Evolutionary conservation across 202 grass and related monocot species (phyloP).

Genomic region (Schoenoplectus tabernaemontani): DNA sequence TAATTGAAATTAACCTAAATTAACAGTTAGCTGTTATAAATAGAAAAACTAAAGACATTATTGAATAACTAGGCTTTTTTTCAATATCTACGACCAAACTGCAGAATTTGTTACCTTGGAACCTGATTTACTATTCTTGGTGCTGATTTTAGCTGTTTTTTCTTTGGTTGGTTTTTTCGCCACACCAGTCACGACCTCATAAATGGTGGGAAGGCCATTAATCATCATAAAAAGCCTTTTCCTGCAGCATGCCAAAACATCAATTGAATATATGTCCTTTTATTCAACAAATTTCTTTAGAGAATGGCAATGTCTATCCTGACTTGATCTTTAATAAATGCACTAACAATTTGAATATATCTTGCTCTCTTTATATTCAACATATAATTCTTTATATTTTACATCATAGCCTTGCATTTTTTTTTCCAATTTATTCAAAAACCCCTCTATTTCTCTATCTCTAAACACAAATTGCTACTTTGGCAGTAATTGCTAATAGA

Average conservation of each 20-base stretch:
- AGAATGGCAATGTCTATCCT: background rate
- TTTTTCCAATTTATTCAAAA: background rate
- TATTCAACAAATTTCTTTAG: background rate
- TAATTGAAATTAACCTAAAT: background rate
- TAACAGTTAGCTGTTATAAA: background rate
- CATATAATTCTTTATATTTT: background rate
- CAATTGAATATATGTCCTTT: background rate
- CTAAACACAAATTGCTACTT: background rate
- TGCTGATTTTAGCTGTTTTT: conserved; percentile 54
- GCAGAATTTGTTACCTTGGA: conserved; percentile 40
- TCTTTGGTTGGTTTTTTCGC: conserved; percentile 82
- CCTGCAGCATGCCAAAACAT: conserved; percentile 31
- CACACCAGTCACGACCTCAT: conserved; percentile 85
- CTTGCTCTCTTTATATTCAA: too few relatives aligned
- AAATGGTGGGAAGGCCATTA: conserved; percentile 90
- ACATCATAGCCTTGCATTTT: background rate
- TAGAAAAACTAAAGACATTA: background rate
- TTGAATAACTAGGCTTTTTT: background rate
- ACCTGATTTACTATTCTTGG: conserved; percentile 69
- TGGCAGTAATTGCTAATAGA: background rate
- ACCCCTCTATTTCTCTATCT: background rate
- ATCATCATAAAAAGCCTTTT: conserved; percentile 89
- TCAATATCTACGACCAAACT: background rate
- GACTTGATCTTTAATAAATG: background rate
- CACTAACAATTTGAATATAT: background rate